Evolutionary conservation across 305 asterid species (phyloP).

Genomic region (Solanum hybrid): DNA sequence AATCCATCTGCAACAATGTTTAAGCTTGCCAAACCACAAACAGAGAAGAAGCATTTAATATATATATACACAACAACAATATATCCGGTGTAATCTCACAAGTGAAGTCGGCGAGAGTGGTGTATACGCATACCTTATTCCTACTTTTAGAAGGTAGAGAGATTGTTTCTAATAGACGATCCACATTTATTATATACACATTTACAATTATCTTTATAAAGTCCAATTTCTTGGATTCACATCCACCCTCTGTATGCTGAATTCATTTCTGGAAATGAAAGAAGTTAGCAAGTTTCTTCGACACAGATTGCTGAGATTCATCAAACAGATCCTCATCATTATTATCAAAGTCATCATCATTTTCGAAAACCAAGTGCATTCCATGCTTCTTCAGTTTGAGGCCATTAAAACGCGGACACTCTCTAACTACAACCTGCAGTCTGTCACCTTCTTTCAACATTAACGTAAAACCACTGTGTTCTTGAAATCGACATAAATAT

Average conservation of each 20-base stretch:
- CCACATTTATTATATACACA: background rate
- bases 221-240: background rate
- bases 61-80: background rate
- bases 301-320: constrained; percentile 13
- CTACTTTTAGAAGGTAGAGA: background rate
- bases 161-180: background rate
- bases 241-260: background rate
- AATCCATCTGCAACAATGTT: background rate
- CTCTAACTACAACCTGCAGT: constrained; percentile 10
- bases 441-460: constrained; percentile 14
- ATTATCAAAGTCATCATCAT: constrained; percentile 24
- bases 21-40: background rate
- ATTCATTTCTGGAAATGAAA: background rate
- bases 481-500: constrained; percentile 19
- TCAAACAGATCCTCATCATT: constrained; percentile 16
- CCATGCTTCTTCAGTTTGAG: constrained; percentile 21
- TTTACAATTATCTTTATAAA: background rate
- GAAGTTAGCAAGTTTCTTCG: constrained; percentile 15
- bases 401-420: constrained; percentile 7
- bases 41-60: background rate
- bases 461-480: background rate
- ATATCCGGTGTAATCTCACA: background rate
- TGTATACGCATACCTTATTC: background rate
- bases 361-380: constrained; percentile 15
- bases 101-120: background rate